A percentile compares a stretch with the other conserved stretches of the same genome.
Conservation (phyloP, 2,329 filamentous ascomycete genomes). For the Bertia moriformis region DNA sequence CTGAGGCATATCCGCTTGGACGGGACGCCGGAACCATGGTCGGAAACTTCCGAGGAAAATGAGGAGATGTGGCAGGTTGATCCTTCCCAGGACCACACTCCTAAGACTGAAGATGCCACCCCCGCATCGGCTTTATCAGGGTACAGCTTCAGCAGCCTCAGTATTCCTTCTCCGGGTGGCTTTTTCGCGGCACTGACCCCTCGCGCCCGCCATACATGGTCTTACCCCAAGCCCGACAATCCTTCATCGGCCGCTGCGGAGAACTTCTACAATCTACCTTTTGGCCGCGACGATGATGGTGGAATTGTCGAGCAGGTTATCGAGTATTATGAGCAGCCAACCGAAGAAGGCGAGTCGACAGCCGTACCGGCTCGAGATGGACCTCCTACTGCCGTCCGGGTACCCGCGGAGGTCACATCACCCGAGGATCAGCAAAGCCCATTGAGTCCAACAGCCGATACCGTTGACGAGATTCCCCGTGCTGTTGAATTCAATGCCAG, state of each 20-base stretch:
- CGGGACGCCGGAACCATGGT: background rate
- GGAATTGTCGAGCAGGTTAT: background rate
- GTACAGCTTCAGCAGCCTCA: background rate
- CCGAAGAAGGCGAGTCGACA: background rate
- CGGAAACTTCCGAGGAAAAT: background rate
- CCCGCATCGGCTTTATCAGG: background rate
- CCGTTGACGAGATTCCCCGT: background rate
- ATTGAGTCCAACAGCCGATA: background rate
- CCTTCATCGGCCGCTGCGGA: background rate
- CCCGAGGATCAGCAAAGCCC: background rate
- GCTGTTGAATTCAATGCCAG: background rate
- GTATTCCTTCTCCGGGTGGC: background rate
- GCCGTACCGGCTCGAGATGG: background rate
- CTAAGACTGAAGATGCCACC: background rate
- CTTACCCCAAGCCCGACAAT: background rate
- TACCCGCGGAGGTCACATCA: background rate
- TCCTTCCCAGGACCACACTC: background rate
- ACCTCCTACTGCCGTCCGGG: background rate
- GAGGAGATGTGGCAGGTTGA: conserved; percentile 1
- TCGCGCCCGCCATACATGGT: conserved; percentile 1
- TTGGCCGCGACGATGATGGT: background rate
- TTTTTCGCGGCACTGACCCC: background rate
- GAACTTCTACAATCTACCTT: background rate
- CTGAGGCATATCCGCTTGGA: background rate
- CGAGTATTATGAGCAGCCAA: background rate